Conservation (phyloP, 169 alveolate genomes). For the Cryptosporidium parvum region DNA sequence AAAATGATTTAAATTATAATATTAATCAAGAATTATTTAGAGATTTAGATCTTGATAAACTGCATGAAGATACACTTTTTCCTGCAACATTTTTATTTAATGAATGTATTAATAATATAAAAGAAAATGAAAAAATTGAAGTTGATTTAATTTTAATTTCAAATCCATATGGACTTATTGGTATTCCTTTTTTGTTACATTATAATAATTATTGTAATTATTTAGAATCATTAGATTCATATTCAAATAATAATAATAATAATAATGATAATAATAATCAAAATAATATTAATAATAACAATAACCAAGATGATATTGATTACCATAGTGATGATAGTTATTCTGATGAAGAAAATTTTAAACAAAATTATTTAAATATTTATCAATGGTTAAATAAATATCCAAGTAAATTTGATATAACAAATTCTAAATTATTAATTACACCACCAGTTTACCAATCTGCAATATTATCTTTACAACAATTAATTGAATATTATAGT, state of each 20-base stretch:
- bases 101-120: not conserved
- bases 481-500: constrained; percentile 46
- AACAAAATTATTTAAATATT: constrained; percentile 3
- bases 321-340: not conserved
- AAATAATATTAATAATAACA: not conserved
- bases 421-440: constrained; percentile 19
- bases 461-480: constrained; percentile 41
- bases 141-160: constrained; percentile 53
- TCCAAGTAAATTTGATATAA: constrained; percentile 23
- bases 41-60: constrained; percentile 39
- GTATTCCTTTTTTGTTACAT: constrained; percentile 51
- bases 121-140: constrained; percentile 33
- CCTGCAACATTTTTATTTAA: constrained; percentile 60
- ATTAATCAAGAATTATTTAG: constrained; percentile 18
- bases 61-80: constrained; percentile 40
- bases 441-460: constrained; percentile 71
- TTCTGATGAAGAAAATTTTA: constrained; percentile 15
- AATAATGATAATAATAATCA: not conserved
- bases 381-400: constrained; percentile 21
- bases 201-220: constrained; percentile 28
- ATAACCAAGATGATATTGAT: not conserved
- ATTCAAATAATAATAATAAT: not conserved
- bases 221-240: not conserved
- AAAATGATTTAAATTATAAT: constrained; percentile 22
- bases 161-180: constrained; percentile 59